These are phyloP conservation scores for Boletus eberwhitei DNA, from an alignment of 768 basidiomycete species.

Conservation along the genomic window DNA sequence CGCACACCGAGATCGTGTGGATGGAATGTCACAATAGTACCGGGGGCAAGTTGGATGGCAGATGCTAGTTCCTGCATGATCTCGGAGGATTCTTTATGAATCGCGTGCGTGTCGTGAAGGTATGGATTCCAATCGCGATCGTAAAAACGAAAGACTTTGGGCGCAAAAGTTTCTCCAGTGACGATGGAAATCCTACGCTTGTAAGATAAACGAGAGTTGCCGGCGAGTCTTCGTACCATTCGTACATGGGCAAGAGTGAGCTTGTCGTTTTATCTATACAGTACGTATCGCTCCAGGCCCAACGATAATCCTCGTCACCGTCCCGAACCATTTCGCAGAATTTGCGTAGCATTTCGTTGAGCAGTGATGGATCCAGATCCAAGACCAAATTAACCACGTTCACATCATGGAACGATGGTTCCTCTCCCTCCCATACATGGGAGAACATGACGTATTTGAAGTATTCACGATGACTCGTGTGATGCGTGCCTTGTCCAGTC, in stretches of 20 bases:
- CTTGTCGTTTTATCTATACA: not conserved
- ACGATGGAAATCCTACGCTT: not conserved
- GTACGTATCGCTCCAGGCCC: not conserved
- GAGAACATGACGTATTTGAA: not conserved
- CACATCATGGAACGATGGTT: not conserved
- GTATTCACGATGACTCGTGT: not conserved
- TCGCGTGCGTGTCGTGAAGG: not conserved
- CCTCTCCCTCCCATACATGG: not conserved
- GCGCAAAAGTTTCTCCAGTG: constrained; percentile 5
- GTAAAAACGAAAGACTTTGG: constrained; percentile 13
- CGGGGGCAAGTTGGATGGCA: not conserved
- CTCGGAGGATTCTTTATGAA: constrained; percentile 9
- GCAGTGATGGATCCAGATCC: not conserved
- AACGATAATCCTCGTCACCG: not conserved
- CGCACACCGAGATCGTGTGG: not conserved
- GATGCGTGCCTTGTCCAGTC: not conserved
- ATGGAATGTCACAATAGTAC: not conserved
- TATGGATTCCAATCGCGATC: constrained; percentile 7
- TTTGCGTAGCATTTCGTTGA: not conserved
- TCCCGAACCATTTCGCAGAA: not conserved
- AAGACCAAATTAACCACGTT: not conserved
- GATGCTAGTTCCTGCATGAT: constrained; percentile 9
- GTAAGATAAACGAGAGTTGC: not conserved
- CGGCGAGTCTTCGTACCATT: not conserved
- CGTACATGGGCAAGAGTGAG: not conserved